Evolutionary conservation across 768 basidiomycete species (phyloP).

Genomic region (Kwoniella dejecticola): DNA sequence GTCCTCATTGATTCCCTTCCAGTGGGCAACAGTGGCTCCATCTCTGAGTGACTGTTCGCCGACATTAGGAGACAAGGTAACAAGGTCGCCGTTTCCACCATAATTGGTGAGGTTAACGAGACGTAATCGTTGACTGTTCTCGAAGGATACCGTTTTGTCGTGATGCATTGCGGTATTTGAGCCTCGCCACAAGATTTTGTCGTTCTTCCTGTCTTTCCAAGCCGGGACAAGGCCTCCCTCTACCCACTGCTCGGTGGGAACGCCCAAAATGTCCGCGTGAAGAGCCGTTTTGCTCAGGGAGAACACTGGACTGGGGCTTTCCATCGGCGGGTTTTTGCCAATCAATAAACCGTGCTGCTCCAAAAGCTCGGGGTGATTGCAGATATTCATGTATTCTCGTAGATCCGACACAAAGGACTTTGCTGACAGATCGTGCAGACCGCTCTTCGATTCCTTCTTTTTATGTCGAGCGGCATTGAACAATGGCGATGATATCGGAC

Average conservation of each 20-base stretch:
- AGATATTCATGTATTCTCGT: conserved; percentile 23
- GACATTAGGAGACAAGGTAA: background rate
- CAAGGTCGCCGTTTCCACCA: background rate
- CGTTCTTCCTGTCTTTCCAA: conserved; percentile 44
- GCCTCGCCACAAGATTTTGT: conserved; percentile 49
- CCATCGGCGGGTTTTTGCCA: conserved; percentile 16
- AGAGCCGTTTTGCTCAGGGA: conserved; percentile 26
- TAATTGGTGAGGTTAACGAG: conserved; percentile 32
- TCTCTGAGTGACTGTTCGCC: background rate
- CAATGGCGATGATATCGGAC: conserved; percentile 17
- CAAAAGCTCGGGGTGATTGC: conserved; percentile 24
- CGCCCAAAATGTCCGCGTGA: conserved; percentile 31
- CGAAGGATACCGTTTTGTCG: conserved; percentile 32
- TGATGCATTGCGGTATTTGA: conserved; percentile 48
- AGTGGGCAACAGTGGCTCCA: background rate
- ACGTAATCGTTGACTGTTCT: conserved; percentile 41
- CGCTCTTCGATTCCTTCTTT: background rate
- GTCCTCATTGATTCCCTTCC: background rate
- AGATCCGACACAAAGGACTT: conserved; percentile 46
- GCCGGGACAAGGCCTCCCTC: conserved; percentile 1
- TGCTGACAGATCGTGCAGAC: background rate
- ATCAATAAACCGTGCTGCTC: conserved; percentile 25
- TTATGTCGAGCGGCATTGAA: background rate
- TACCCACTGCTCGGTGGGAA: conserved; percentile 33
- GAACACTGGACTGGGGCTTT: conserved; percentile 21